Evolutionary conservation across 768 basidiomycete species (phyloP).

Genomic region (Tulasnella sp.): DNA sequence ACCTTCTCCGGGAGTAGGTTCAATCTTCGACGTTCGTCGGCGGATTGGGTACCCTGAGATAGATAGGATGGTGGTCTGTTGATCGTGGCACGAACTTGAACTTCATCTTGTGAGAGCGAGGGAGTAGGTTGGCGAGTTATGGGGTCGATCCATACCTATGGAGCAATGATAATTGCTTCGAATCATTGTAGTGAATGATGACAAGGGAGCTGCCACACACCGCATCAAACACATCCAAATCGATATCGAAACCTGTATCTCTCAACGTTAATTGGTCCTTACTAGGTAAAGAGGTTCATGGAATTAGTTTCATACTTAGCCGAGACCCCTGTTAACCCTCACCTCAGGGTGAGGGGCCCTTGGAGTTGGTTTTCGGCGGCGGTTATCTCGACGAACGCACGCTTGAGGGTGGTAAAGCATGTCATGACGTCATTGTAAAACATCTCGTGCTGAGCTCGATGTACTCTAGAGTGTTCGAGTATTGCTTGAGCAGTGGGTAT

Average conservation of each 20-base stretch:
- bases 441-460: conserved; percentile 67
- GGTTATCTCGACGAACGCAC: conserved; percentile 68
- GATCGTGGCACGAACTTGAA: neutral
- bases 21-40: neutral
- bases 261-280: conserved; percentile 42
- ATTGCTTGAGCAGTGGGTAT: neutral
- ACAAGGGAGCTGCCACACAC: neutral
- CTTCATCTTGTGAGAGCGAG: neutral
- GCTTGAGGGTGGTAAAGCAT: conserved; percentile 77
- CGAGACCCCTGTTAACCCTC: conserved; percentile 53
- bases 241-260: conserved; percentile 40
- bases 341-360: conserved; percentile 54
- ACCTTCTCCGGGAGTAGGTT: conserved; percentile 17
- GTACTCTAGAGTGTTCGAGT: conserved; percentile 25
- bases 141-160: conserved; percentile 20
- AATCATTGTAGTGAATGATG: neutral
- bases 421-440: conserved; percentile 78
- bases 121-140: conserved; percentile 20
- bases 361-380: conserved; percentile 48
- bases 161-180: neutral
- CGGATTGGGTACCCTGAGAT: neutral
- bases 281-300: conserved; percentile 27
- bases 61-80: conserved; percentile 21
- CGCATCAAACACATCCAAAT: conserved; percentile 40
- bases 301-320: conserved; percentile 37